These are phyloP conservation scores for Arachnomyces sp. DNA, from an alignment of 2,329 filamentous ascomycete species.

Conservation along the genomic window DNA sequence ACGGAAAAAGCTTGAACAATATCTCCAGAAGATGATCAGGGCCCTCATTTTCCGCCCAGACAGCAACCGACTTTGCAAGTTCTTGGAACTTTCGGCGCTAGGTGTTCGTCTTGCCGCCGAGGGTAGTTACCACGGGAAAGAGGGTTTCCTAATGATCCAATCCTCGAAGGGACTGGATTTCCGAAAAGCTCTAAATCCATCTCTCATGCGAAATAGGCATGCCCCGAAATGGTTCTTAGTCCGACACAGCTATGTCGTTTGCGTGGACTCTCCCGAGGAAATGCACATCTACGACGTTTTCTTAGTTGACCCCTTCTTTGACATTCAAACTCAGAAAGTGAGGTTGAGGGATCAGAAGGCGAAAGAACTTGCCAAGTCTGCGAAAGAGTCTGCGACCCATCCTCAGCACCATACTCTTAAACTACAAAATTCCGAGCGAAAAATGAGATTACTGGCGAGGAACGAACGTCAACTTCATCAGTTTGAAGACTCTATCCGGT, in stretches of 20 bases:
- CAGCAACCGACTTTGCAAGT: constrained; percentile 91
- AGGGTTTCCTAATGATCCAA: constrained; percentile 86
- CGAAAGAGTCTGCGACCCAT: constrained; percentile 52
- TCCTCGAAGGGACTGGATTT: constrained; percentile 85
- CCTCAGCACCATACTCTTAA: constrained; percentile 76
- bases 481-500: constrained; percentile 84
- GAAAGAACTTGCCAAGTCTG: constrained; percentile 56
- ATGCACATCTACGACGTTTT: constrained; percentile 99
- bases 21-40: constrained; percentile 85
- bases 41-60: constrained; percentile 96
- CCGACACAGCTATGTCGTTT: constrained; percentile 94
- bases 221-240: constrained; percentile 96
- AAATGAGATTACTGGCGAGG: constrained; percentile 79
- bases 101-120: constrained; percentile 90
- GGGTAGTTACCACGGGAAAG: constrained; percentile 95
- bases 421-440: constrained; percentile 84
- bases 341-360: constrained; percentile 43
- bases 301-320: constrained; percentile 84
- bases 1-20: constrained; percentile 75
- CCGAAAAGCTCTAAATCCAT: constrained; percentile 67
- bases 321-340: constrained; percentile 63
- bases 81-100: constrained; percentile 86
- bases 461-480: constrained; percentile 84
- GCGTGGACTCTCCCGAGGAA: constrained; percentile 95
- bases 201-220: constrained; percentile 71